Conservation (phyloP, 495 filamentous ascomycete species). For the Thermothielavioides terrestris region DNA sequence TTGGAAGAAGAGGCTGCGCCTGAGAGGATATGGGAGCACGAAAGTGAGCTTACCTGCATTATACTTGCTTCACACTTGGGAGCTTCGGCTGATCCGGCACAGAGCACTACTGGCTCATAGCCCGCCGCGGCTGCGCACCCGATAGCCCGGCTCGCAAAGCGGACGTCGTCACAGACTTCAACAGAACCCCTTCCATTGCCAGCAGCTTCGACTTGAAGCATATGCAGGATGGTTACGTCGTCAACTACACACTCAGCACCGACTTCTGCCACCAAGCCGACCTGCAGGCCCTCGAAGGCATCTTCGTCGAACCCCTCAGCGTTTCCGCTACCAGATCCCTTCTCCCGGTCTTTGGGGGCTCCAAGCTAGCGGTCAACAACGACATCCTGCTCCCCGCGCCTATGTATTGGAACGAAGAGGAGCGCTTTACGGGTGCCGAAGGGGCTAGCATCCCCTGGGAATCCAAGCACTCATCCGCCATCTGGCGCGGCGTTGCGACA, state of each 20-base stretch:
- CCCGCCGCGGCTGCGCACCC: conserved; percentile 52
- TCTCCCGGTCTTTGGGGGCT: conserved; percentile 66
- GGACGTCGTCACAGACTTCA: conserved; percentile 31
- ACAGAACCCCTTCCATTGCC: conserved; percentile 36
- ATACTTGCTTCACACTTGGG: background rate
- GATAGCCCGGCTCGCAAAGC: conserved; percentile 47
- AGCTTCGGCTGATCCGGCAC: conserved; percentile 14
- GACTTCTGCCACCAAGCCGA: conserved; percentile 59
- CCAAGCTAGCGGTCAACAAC: conserved; percentile 69
- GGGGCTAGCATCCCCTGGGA: conserved; percentile 43
- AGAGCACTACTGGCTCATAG: conserved; percentile 56
- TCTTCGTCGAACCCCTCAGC: conserved; percentile 57
- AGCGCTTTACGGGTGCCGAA: conserved; percentile 57
- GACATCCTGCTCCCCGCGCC: conserved; percentile 72
- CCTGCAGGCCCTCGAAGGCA: conserved; percentile 55
- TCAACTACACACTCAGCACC: conserved; percentile 56
- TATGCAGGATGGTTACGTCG: conserved; percentile 49
- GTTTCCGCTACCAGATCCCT: conserved; percentile 47
- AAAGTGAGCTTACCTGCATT: conserved; percentile 25
- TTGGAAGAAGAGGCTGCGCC: conserved; percentile 18
- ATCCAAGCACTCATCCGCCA: conserved; percentile 44
- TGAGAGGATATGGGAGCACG: conserved; percentile 35
- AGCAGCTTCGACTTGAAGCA: conserved; percentile 29
- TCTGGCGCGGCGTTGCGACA: conserved; percentile 66
- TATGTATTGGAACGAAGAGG: conserved; percentile 64